Conservation (phyloP, 2,329 filamentous ascomycete species). For the Cladosporium halotolerans region DNA sequence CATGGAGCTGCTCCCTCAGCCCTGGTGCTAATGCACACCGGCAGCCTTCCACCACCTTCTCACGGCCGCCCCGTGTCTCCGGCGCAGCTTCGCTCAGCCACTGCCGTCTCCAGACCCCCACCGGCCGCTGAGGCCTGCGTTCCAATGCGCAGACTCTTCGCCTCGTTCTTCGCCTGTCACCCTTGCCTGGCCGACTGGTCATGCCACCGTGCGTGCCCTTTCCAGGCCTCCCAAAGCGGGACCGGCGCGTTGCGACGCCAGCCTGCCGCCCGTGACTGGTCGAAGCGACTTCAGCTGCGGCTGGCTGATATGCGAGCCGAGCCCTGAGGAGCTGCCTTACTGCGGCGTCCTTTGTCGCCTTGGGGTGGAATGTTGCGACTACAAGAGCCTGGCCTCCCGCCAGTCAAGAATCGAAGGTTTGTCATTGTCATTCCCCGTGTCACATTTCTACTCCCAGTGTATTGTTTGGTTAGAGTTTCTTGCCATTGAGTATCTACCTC, state of each 20-base stretch:
- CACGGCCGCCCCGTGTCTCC: no score
- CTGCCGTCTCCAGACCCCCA: no score
- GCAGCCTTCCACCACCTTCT: no score
- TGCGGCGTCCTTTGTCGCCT: background rate
- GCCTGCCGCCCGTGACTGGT: conserved; percentile 2
- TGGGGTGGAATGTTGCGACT: background rate
- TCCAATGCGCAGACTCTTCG: background rate
- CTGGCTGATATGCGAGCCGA: conserved; percentile 10
- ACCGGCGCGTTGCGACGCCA: conserved; percentile 6
- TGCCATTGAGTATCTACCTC: background rate
- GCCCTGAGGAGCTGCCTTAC: background rate
- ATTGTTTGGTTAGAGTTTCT: background rate
- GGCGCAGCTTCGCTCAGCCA: no score
- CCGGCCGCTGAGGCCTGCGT: no score
- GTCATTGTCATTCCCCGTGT: background rate
- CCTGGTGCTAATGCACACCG: no score
- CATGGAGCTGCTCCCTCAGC: no score
- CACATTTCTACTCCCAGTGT: background rate
- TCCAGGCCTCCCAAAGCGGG: background rate
- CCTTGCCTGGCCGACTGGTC: background rate
- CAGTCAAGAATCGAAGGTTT: conserved; percentile 3
- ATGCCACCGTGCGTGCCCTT: background rate
- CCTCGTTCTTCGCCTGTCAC: background rate
- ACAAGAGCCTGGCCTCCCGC: conserved; percentile 3
- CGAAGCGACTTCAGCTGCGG: conserved; percentile 8